Evolutionary conservation across 257 asterid genomes (phyloP), one percentile per base, ranked within the genome.

Genomic region (Solanum etuberosum): DNA sequence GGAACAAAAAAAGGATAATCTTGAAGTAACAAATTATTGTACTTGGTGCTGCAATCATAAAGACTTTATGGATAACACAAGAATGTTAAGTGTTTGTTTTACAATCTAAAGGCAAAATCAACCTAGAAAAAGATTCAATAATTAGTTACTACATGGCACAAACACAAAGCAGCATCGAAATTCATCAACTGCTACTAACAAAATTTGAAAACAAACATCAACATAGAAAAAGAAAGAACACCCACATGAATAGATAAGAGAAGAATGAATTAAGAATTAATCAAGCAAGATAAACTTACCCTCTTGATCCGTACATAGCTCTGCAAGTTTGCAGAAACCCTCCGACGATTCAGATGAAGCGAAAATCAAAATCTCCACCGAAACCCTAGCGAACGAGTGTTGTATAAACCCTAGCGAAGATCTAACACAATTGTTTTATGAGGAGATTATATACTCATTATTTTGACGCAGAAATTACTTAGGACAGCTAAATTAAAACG

Each of bases 231-330:
- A 32, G 40, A 70, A 20, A 70, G 38, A 31, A 31, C 5, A 72
- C 21, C 29, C 11, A 73, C 51, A 37, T 73, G 20, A 35, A 37
- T 11, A 35, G 82, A 73, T 73, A 35, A 51, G 27, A 21, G 18
- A 37, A 61, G 70, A 61, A 61, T 61, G 16, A 57, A 57, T 35
- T 35, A 35, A 35, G 4, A 35, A 35, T 35, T 35, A 35, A 35
- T 57, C 27, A 57, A 54, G 25, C 7, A 7, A 54, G 25, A 54
- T 54, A 54, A 13, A 48, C 85, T 27, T 10, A 81, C 85, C 68
- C 85, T 31, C 85, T 81, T 81, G 85, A 29, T 81, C 85, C 85
- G 68, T 81, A 81, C 85, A 81, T 81, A 18, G 85, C 68, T 83
- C 20, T 25, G 85, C 20, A 29, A 80, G 37, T 31, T 81, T 3